Evolutionary conservation across 495 filamentous ascomycete genomes (phyloP), one percentile per base, ranked within the genome.

Genomic region (Thermothielavioides terrestris): DNA sequence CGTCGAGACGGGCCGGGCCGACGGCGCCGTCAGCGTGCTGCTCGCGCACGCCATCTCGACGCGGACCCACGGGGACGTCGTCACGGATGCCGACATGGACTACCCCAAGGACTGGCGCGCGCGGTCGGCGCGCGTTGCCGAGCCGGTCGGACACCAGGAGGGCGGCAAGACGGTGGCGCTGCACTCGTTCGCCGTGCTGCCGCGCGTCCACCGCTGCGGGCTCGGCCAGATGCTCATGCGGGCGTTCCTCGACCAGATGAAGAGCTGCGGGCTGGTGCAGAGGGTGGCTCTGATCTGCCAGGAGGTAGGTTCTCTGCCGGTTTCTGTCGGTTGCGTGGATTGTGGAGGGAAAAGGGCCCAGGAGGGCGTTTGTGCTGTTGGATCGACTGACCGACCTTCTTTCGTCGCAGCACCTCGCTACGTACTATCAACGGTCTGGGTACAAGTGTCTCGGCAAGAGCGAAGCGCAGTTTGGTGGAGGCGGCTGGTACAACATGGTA

Each of bases 41-140:
- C 71, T 95, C 26, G 91, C 80, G 43, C 88, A 95, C 67, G 74
- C 91, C 56, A 74, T 95, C 47, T 78, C 86, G 15, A 89, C 89
- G 17, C 82, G 82, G 54, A 82, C 79, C 11, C 67, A 69, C 38
- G 69, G 73, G 44, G 61, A 66, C 1, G 57, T 74, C 18, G 81
- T 94, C 50, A 88, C 81, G 6, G 91, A 95, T 59, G 72, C 66
- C 1, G 79, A 84, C 47, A 95, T 95, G 89, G 76, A 73, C 23
- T 70, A 82, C 34, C 86, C 88, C 1, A 60, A 63, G 38, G 75
- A 86, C 56, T 89, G 83, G 82, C 68, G 73, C 42, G 64, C 64
- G 6, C 50, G 38, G 4, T 54, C 54, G 50, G 59, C 59, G 34
- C 57, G 55, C 41, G 54, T 58, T 1, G 52, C 67, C 25, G 10